Evolutionary conservation across 352 stramenopile genomes (phyloP).

Genomic region (Pythium grandisporangium): DNA sequence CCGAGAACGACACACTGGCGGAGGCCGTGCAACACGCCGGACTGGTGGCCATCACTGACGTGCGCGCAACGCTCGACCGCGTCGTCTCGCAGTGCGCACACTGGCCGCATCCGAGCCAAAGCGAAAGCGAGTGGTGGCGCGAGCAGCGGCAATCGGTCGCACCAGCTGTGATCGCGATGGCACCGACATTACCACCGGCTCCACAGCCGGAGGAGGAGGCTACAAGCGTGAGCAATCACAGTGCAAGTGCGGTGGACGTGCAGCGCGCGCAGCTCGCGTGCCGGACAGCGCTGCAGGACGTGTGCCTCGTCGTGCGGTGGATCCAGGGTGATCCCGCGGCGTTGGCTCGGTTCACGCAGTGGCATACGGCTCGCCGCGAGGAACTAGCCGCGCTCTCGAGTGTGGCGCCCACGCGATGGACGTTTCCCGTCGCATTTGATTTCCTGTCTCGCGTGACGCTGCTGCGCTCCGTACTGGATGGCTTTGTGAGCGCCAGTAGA

Average conservation of each 20-base stretch:
- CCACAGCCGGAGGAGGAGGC: too few species aligned
- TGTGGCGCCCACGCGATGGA: slow-evolving; percentile 1
- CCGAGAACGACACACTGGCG: neutral
- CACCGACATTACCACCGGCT: too few species aligned
- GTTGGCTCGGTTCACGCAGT: neutral
- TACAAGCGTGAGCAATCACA: too few species aligned
- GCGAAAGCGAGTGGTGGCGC: too few species aligned
- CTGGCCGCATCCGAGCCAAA: too few species aligned
- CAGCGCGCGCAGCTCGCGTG: too few species aligned
- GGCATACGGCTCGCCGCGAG: neutral
- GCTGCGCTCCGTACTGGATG: slow-evolving; percentile 4
- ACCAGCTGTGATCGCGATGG: too few species aligned
- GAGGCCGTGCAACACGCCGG: neutral
- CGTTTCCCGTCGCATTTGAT: slow-evolving; percentile 5
- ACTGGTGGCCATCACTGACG: slow-evolving; percentile 11
- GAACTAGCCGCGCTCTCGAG: neutral
- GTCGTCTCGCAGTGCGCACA: too few species aligned
- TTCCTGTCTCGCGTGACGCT: slow-evolving; percentile 3
- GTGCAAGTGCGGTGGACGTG: too few species aligned
- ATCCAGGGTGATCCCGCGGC: neutral
- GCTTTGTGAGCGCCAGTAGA: neutral
- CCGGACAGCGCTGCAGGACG: too few species aligned
- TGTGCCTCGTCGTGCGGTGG: too few species aligned
- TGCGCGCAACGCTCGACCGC: slow-evolving; percentile 3
- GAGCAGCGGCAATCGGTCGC: too few species aligned